Conservation (phyloP, 148 eudicot genomes). For the Rheum nobile region DNA sequence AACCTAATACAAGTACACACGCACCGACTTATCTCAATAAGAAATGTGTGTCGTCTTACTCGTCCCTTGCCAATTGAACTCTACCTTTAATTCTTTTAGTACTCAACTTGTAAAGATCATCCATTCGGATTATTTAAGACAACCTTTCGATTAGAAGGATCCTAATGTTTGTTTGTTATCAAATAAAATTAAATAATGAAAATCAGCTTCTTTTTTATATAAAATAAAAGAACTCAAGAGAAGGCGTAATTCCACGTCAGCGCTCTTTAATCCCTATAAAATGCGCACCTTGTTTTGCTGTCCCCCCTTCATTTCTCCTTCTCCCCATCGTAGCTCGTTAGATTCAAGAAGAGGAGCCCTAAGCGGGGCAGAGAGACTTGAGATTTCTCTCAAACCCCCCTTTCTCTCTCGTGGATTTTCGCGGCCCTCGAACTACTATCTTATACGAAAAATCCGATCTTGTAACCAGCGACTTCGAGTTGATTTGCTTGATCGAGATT, state of each 20-base stretch:
- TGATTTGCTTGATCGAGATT: background rate
- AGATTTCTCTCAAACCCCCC: background rate
- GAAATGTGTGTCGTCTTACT: no score
- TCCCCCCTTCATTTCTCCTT: background rate
- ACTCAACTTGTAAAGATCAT: no score
- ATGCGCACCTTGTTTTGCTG: background rate
- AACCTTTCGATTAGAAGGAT: no score
- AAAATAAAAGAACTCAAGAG: background rate
- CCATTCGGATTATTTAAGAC: no score
- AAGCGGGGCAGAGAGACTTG: background rate
- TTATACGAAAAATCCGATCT: background rate
- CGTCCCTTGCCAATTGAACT: no score
- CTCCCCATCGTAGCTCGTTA: background rate
- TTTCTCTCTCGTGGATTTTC: background rate
- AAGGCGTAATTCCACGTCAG: slow-evolving; percentile 3
- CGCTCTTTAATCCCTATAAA: background rate
- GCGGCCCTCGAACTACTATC: background rate
- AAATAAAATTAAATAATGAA: background rate
- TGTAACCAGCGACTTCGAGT: background rate
- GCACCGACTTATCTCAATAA: no score
- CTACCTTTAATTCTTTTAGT: no score
- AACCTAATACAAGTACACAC: no score
- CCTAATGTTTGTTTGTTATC: no score
- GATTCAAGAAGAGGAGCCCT: background rate
- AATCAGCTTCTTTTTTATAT: background rate